Evolutionary conservation across 108 stramenopile species (phyloP).

Genomic region (Schizochytrium sp.): DNA sequence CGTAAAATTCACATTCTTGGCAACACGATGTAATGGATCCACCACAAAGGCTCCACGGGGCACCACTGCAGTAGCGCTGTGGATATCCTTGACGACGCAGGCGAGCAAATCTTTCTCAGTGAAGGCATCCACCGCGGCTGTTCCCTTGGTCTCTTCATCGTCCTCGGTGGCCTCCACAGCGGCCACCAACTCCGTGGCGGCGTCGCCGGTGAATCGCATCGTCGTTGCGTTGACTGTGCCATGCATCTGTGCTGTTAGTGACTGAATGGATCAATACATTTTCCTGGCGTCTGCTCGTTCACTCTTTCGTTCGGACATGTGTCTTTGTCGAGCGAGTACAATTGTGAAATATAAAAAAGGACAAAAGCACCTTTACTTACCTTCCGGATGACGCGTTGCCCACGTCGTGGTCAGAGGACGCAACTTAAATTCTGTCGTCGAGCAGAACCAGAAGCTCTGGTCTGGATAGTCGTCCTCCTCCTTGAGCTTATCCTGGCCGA

Average conservation of each 20-base stretch:
- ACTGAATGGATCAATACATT: background rate
- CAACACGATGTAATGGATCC: conserved; percentile 31
- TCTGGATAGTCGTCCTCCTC: conserved; percentile 2
- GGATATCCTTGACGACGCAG: background rate
- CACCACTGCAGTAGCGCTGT: background rate
- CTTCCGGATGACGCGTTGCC: background rate
- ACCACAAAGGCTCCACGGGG: conserved; percentile 32
- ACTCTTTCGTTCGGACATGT: too few species aligned
- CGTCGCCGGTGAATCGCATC: background rate
- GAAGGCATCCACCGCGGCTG: background rate
- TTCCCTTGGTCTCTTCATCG: background rate
- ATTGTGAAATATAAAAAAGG: too few species aligned
- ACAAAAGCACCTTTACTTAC: background rate
- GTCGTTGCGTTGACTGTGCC: background rate
- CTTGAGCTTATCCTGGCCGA: background rate
- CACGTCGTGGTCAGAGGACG: background rate
- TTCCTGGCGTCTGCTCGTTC: too few species aligned
- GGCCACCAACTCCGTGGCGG: background rate
- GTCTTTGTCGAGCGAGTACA: too few species aligned
- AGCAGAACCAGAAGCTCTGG: conserved; percentile 1
- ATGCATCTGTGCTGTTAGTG: background rate
- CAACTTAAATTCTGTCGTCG: background rate
- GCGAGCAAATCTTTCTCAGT: background rate
- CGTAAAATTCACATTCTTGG: background rate
- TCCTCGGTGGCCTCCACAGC: background rate